Conservation (phyloP, 169 alveolate species). For the Sarcocystis neurona region DNA sequence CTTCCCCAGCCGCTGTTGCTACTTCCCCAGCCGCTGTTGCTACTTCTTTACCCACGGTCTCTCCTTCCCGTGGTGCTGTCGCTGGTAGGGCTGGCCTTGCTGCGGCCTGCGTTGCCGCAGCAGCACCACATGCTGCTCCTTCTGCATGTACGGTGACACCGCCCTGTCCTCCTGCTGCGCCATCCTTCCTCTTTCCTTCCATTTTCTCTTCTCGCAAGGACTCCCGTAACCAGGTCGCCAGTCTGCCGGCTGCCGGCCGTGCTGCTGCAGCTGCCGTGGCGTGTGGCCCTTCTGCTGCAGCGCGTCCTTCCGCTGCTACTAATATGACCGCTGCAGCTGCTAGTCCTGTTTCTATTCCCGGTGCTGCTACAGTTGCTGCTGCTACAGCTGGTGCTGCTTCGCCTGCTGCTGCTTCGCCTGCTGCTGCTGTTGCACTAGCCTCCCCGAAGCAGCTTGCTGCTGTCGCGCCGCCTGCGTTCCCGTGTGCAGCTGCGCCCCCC, state of each 20-base stretch:
- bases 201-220: not conserved
- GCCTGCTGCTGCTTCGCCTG: not conserved
- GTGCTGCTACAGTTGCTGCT: constrained; percentile 13
- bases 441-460: not conserved
- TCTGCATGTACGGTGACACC: no score
- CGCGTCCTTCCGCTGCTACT: not conserved
- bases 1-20: constrained; percentile 29
- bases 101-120: no score
- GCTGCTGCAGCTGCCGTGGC: constrained; percentile 14
- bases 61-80: not conserved
- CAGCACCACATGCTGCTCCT: constrained; percentile 6
- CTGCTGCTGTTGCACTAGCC: constrained; percentile 6
- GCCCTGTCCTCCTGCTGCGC: constrained; percentile 13
- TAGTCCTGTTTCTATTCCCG: no score
- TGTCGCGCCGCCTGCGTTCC: not conserved
- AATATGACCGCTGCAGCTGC: not conserved
- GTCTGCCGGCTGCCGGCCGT: not conserved
- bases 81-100: no score
- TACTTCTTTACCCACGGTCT: not conserved
- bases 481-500: not conserved
- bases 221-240: not conserved
- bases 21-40: constrained; percentile 6
- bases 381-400: constrained; percentile 5
- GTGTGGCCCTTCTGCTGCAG: not conserved
- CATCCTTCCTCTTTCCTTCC: constrained; percentile 24